phyloP scores from a whole-genome alignment of 768 basidiomycete genomes.

The Kwoniella pini region DNA sequence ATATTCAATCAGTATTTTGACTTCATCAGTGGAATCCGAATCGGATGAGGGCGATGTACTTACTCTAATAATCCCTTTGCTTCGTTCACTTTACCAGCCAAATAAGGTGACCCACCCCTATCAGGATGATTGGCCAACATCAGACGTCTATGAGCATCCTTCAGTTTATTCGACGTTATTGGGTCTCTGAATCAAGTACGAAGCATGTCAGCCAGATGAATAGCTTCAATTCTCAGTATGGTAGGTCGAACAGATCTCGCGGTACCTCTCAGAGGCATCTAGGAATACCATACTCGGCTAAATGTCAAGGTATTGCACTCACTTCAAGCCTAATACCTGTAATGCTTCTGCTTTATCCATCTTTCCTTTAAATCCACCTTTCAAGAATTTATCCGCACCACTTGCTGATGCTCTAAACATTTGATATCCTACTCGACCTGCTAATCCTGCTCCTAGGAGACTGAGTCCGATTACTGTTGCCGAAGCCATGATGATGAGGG shows the following conservation, averaged over 20 bases:
- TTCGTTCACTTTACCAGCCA: slow-evolving; percentile 98
- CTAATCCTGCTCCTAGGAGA: slow-evolving; percentile 51
- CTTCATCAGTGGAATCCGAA: no score
- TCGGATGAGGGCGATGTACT: slow-evolving; percentile 13
- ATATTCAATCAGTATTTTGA: not conserved
- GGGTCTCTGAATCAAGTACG: slow-evolving; percentile 66
- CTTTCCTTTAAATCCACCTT: slow-evolving; percentile 90
- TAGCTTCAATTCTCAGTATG: slow-evolving; percentile 1
- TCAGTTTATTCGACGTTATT: slow-evolving; percentile 70
- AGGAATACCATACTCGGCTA: no score
- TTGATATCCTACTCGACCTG: slow-evolving; percentile 44
- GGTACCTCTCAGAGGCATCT: no score
- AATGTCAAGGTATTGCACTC: slow-evolving; percentile 49
- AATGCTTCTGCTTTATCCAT: slow-evolving; percentile 96
- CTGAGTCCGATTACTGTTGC: slow-evolving; percentile 47
- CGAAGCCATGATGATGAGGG: slow-evolving; percentile 40
- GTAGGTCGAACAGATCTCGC: no score
- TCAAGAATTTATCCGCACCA: slow-evolving; percentile 79
- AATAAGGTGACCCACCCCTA: slow-evolving; percentile 95
- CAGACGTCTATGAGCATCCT: slow-evolving; percentile 93
- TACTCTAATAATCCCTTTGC: slow-evolving; percentile 85
- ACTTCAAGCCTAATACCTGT: slow-evolving; percentile 89
- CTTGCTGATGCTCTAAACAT: slow-evolving; percentile 31
- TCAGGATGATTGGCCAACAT: slow-evolving; percentile 99
- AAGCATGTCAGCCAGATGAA: not conserved